Evolutionary conservation across 805 yeast species (phyloP).

Genomic region (Yamadazyma endophytica): DNA sequence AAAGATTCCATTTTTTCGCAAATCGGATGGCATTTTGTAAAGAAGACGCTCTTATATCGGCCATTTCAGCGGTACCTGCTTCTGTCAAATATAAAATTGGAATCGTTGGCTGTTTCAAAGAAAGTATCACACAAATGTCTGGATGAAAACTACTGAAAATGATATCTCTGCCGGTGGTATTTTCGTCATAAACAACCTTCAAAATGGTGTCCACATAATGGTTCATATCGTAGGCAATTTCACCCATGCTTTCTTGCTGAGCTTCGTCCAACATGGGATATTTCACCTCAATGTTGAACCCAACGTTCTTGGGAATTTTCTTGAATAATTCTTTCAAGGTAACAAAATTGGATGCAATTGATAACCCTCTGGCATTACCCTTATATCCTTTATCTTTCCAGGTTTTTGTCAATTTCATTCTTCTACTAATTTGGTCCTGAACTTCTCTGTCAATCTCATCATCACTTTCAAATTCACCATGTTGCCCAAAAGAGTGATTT

Average conservation of each 20-base stretch:
- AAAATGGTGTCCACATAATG: constrained; percentile 85
- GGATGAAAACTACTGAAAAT: constrained; percentile 94
- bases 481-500: constrained; percentile 3
- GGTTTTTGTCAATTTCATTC: constrained; percentile 85
- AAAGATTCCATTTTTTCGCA: constrained; percentile 83
- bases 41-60: constrained; percentile 83
- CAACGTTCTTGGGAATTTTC: constrained; percentile 77
- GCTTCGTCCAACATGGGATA: constrained; percentile 96
- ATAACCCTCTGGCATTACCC: constrained; percentile 86
- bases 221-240: constrained; percentile 76
- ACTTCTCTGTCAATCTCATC: constrained; percentile 37
- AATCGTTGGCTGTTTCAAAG: constrained; percentile 88
- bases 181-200: constrained; percentile 67
- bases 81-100: constrained; percentile 90
- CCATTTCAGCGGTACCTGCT: constrained; percentile 80
- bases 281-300: constrained; percentile 91
- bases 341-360: constrained; percentile 89
- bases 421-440: constrained; percentile 41
- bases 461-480: constrained; percentile 8
- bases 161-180: constrained; percentile 75
- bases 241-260: constrained; percentile 82
- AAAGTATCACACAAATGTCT: constrained; percentile 78
- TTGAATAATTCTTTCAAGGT: constrained; percentile 80
- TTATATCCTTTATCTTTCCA: constrained; percentile 83
- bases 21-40: constrained; percentile 89